Conservation (phyloP, 768 basidiomycete genomes). For the Porphyrellus cyaneotinctus region DNA sequence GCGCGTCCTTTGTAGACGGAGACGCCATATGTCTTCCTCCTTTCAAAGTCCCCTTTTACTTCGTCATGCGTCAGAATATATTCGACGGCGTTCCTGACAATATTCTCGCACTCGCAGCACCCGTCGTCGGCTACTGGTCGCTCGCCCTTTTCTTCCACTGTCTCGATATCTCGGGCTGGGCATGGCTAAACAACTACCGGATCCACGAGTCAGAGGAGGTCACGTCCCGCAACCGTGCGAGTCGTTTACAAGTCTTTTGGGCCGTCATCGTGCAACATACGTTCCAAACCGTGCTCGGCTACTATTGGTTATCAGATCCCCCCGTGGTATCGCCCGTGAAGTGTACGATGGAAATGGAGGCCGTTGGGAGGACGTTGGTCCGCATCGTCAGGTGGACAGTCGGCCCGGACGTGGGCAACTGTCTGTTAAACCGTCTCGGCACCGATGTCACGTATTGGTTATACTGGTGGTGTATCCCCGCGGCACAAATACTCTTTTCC, state of each 20-base stretch:
- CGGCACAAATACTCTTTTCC: conserved; percentile 65
- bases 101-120: conserved; percentile 64
- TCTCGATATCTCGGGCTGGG: conserved; percentile 74
- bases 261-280: conserved; percentile 86
- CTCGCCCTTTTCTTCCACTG: conserved; percentile 75
- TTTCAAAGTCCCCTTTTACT: conserved; percentile 52
- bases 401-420: conserved; percentile 38
- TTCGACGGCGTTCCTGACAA: conserved; percentile 65
- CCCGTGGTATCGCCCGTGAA: conserved; percentile 29
- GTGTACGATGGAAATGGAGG: conserved; percentile 44
- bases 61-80: conserved; percentile 41
- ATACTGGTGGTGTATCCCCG: conserved; percentile 94
- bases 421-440: conserved; percentile 36
- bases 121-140: conserved; percentile 82
- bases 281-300: conserved; percentile 76
- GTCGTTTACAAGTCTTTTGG: conserved; percentile 63
- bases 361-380: conserved; percentile 38
- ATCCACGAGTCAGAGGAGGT: conserved; percentile 88
- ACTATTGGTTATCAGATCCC: conserved; percentile 55
- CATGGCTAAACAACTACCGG: conserved; percentile 76
- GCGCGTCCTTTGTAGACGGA: conserved; percentile 31
- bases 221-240: conserved; percentile 66
- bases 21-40: conserved; percentile 36
- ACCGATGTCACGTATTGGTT: conserved; percentile 51
- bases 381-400: conserved; percentile 36